Evolutionary conservation across 768 basidiomycete species (phyloP).

Genomic region (Agaricus subrufescens): DNA sequence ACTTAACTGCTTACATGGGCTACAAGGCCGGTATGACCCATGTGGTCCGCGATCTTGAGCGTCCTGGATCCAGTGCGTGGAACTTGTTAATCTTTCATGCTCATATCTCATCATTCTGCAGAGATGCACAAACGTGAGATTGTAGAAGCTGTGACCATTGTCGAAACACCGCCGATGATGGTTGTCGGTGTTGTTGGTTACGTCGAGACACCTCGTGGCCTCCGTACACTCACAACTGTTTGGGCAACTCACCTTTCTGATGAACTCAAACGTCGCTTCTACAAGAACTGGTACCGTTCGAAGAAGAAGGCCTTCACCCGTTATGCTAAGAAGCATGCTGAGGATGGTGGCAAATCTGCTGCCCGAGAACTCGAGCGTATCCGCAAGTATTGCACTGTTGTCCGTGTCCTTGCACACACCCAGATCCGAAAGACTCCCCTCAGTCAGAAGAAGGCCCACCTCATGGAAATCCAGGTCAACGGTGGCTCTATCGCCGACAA

Average conservation of each 20-base stretch:
- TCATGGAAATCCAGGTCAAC: conserved; percentile 99
- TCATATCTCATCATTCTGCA: conserved; percentile 26
- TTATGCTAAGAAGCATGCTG: conserved; percentile 99
- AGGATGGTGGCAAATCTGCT: conserved; percentile 88
- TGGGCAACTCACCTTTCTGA: conserved; percentile 98
- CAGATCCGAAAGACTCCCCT: conserved; percentile 98
- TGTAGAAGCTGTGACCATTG: conserved; percentile 93
- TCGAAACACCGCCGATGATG: conserved; percentile 97
- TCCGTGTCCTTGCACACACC: conserved; percentile 98
- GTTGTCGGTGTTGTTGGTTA: conserved; percentile 98
- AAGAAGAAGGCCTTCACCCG: conserved; percentile 99
- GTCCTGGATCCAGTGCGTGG: conserved; percentile 94
- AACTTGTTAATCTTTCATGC: background rate
- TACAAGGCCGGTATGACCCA: conserved; percentile 99
- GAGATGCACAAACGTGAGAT: conserved; percentile 99
- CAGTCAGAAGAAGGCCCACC: conserved; percentile 98
- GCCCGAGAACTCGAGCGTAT: conserved; percentile 98
- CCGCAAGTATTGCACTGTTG: conserved; percentile 99
- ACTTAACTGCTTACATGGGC: conserved; percentile 96
- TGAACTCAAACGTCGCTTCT: conserved; percentile 98
- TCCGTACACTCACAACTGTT: conserved; percentile 97
- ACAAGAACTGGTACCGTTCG: conserved; percentile 99
- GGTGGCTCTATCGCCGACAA: conserved; percentile 96
- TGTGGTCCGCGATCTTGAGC: conserved; percentile 97
- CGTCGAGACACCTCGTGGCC: conserved; percentile 98